phyloP scores from a whole-genome alignment of 176 grass and related monocot species.

The Carex cristatella region DNA sequence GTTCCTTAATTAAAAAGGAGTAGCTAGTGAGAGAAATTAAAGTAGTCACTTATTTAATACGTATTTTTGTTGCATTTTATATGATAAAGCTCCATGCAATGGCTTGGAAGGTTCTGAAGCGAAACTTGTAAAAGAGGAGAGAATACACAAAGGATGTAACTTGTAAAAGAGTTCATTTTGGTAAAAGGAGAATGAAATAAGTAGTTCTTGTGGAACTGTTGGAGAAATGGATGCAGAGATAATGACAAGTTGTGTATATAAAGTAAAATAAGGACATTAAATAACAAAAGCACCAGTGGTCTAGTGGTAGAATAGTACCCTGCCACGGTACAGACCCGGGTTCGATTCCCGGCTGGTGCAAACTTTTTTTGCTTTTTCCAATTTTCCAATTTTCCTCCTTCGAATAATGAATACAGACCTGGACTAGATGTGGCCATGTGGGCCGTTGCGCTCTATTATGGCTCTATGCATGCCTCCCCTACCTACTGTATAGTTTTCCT shows the following conservation, averaged over 20 bases:
- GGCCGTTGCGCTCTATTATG: too few species aligned
- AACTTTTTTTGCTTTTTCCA: background rate
- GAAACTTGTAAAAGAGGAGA: too few species aligned
- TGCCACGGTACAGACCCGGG: conserved; percentile 56
- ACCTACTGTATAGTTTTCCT: background rate
- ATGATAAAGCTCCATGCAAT: too few species aligned
- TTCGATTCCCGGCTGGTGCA: conserved; percentile 51
- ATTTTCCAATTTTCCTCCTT: background rate
- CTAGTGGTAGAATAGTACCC: conserved; percentile 70
- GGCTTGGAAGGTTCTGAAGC: too few species aligned
- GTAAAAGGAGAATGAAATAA: too few species aligned
- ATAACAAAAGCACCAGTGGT: conserved; percentile 11
- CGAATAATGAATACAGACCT: too few species aligned
- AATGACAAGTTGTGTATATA: too few species aligned
- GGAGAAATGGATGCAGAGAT: background rate
- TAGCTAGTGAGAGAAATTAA: background rate
- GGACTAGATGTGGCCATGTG: too few species aligned
- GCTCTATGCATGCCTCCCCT: too few species aligned
- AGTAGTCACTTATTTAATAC: background rate
- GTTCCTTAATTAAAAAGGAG: background rate
- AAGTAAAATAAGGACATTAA: background rate
- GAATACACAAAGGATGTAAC: too few species aligned
- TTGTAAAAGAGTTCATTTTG: too few species aligned
- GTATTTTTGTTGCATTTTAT: background rate
- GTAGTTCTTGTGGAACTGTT: too few species aligned